A percentile compares a stretch with the other conserved stretches of the same genome.
phyloP scores from a whole-genome alignment of 1,284 basidiomycete genomes.

The Moesziomyces sp. region DNA sequence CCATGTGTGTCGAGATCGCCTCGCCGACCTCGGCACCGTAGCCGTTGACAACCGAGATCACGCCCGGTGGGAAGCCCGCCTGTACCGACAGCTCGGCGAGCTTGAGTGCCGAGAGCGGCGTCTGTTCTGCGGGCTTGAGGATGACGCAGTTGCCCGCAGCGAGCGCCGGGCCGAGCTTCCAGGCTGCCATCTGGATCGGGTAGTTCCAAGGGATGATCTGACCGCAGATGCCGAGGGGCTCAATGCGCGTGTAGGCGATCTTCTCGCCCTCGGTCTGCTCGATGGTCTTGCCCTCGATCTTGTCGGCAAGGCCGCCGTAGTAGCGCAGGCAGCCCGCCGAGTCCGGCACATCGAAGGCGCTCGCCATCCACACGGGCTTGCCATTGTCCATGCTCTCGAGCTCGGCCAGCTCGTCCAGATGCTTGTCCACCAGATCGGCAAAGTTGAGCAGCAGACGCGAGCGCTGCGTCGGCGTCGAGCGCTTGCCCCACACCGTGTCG shows the following conservation, averaged over 20 bases:
- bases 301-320: slow-evolving; percentile 76
- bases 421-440: slow-evolving; percentile 77
- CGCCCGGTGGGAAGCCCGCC: slow-evolving; percentile 81
- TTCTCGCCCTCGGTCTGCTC: slow-evolving; percentile 85
- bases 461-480: slow-evolving; percentile 69
- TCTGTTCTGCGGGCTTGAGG: slow-evolving; percentile 78
- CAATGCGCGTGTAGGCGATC: slow-evolving; percentile 76
- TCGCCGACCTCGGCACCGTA: slow-evolving; percentile 85
- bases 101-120: slow-evolving; percentile 76
- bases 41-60: slow-evolving; percentile 80
- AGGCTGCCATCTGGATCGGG: slow-evolving; percentile 70
- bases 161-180: slow-evolving; percentile 73
- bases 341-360: slow-evolving; percentile 76
- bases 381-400: slow-evolving; percentile 75
- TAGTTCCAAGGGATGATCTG: slow-evolving; percentile 74
- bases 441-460: slow-evolving; percentile 75
- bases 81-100: slow-evolving; percentile 79
- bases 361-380: slow-evolving; percentile 79
- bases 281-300: slow-evolving; percentile 79
- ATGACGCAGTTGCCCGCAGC: slow-evolving; percentile 68
- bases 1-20: slow-evolving; percentile 72
- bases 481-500: slow-evolving; percentile 50
- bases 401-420: slow-evolving; percentile 75
- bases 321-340: slow-evolving; percentile 75
- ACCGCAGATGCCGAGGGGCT: slow-evolving; percentile 85